Evolutionary conservation across 192 early-diverging fungal species (phyloP), one percentile per base, ranked within the genome.

Genomic region (Coemansia sp.): DNA sequence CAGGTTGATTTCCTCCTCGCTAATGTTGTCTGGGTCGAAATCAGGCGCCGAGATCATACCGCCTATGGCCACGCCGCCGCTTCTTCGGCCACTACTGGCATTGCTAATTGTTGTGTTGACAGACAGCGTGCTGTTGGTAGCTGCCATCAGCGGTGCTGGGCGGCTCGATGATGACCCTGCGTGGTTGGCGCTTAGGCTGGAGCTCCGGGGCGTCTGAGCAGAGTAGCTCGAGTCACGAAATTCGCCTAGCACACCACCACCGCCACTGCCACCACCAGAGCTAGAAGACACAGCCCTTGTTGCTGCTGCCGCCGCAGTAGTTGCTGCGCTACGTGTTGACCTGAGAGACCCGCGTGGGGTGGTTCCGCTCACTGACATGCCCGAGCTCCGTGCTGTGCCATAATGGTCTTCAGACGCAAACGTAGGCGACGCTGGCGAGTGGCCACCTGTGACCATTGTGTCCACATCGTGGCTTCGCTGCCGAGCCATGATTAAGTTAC

Each of bases 1-100:
- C 60, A 75, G 64, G 65, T 85, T 77, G 43, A 85, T 68, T 65
- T 85, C 83, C 39, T 81, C 79, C 42, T 81, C 83, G 70, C 75
- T 70, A 37, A 81, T 48, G 4, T 20, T 46, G 40, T 77, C 75
- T 0, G 65, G 46, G 11, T 76, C 78, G 12, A 63, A 38, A 25
- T 73, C 77, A 9, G 61, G 38, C 0, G 37, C 57, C 46, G 41
- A 10, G 37, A 19, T 54, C 32, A 32, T 55, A 25, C 58, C 9
- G 48, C 44, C 54, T 5, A 54, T 55, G 5, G 63, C 50, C 39
- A 68, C 61, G 14, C 66, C 74, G 65, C 74, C 71, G 46, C 69
- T 68, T 22, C 81, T 48, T 11, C 64, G 68, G 17, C 20, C 63
- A 50, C n/a, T 42, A 43, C 60, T 60, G 51, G 40, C 42, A n/a